phyloP scores from a whole-genome alignment of 306 rosid genomes.

The Quercus suber region DNA sequence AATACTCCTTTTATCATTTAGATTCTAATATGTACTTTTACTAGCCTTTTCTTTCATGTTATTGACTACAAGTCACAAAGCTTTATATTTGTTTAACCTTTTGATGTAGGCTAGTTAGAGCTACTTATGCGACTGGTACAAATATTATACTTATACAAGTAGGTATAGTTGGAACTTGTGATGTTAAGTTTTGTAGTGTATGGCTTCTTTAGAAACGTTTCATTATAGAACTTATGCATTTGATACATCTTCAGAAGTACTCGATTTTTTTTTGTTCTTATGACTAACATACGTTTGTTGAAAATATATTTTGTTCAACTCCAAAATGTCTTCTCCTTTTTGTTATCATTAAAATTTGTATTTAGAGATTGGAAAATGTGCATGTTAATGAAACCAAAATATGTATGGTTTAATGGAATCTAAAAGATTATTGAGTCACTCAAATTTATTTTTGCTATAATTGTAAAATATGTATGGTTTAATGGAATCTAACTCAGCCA shows the following conservation, averaged over 20 bases:
- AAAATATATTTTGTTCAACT: too few species aligned
- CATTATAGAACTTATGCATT: too few species aligned
- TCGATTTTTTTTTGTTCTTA: too few species aligned
- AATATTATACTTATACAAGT: slow-evolving; percentile 87
- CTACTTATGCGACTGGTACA: slow-evolving; percentile 76
- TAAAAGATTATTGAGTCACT: neutral
- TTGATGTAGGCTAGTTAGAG: slow-evolving; percentile 74
- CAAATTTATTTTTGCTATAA: too few species aligned
- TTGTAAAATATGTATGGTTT: too few species aligned
- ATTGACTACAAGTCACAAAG: neutral
- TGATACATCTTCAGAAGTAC: too few species aligned
- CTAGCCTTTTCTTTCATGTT: neutral
- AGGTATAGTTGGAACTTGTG: slow-evolving; percentile 19
- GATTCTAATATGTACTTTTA: neutral
- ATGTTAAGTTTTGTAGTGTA: neutral
- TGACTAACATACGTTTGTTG: too few species aligned
- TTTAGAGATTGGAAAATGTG: neutral
- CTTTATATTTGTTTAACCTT: neutral
- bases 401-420: too few species aligned
- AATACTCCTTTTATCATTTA: too few species aligned
- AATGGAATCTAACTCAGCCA: too few species aligned
- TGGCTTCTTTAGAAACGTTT: too few species aligned
- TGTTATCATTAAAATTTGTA: neutral
- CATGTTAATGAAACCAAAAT: neutral
- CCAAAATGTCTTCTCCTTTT: too few species aligned